A percentile compares a stretch with the other conserved stretches of the same genome.
Conservation (phyloP, 305 asterid species). For the Coffea humblotiana region DNA sequence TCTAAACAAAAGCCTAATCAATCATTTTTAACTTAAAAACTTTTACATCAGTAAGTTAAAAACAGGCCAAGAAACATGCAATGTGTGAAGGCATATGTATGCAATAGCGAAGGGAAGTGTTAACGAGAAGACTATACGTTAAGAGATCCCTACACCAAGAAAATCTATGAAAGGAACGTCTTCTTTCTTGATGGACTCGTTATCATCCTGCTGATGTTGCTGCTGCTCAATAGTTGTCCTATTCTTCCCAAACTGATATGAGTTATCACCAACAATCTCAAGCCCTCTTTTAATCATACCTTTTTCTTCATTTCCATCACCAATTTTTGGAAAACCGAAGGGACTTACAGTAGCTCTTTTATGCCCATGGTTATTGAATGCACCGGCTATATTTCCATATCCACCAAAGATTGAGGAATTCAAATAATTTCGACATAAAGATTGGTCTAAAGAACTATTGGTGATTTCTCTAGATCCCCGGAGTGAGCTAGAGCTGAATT, state of each 20-base stretch:
- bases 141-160: constrained; percentile 90
- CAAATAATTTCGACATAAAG: constrained; percentile 16
- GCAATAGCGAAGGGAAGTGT: not conserved
- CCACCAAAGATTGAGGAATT: constrained; percentile 39
- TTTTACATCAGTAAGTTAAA: not conserved
- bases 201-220: constrained; percentile 27
- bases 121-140: constrained; percentile 26
- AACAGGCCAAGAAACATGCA: not conserved
- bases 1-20: not conserved
- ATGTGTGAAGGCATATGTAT: not conserved
- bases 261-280: constrained; percentile 14
- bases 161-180: constrained; percentile 82
- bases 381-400: constrained; percentile 19
- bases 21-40: constrained; percentile 1
- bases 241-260: constrained; percentile 22
- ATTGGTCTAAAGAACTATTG: not conserved
- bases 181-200: constrained; percentile 41
- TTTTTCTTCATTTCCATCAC: constrained; percentile 17
- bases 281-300: constrained; percentile 17
- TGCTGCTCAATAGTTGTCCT: constrained; percentile 28
- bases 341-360: constrained; percentile 26
- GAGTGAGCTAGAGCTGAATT: constrained; percentile 15
- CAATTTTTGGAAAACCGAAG: constrained; percentile 17
- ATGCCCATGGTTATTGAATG: constrained; percentile 13
- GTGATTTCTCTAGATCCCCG: not conserved